Evolutionary conservation across 2,329 filamentous ascomycete species (phyloP).

Genomic region (Fusarium sp.): DNA sequence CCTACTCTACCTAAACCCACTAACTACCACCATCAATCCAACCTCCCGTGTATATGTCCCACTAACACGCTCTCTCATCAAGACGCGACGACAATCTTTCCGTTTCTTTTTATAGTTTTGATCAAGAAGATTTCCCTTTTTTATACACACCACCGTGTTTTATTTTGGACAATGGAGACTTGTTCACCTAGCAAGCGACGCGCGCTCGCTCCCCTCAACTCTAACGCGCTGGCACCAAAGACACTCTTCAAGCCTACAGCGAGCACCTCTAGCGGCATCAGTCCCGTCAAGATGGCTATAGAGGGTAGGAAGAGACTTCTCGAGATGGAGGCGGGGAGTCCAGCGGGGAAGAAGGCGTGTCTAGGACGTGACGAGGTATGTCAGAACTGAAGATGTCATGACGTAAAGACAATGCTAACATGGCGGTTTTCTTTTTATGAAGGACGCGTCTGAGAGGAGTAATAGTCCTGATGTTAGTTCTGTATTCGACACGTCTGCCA

Average conservation of each 20-base stretch:
- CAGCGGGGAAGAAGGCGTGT: constrained; percentile 48
- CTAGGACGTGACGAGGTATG: constrained; percentile 46
- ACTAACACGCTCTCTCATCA: constrained; percentile 23
- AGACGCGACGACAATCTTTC: constrained; percentile 11
- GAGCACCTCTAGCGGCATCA: constrained; percentile 18
- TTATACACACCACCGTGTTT: not conserved
- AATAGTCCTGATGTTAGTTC: constrained; percentile 58
- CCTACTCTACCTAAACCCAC: constrained; percentile 10
- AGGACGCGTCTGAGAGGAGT: constrained; percentile 46
- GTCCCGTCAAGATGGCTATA: constrained; percentile 37
- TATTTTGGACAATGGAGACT: constrained; percentile 34
- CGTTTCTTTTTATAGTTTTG: constrained; percentile 1
- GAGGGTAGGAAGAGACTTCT: constrained; percentile 45
- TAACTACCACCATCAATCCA: constrained; percentile 9
- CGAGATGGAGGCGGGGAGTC: constrained; percentile 36
- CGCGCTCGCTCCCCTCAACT: constrained; percentile 59
- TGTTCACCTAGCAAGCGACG: constrained; percentile 58
- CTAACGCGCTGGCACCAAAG: constrained; percentile 54
- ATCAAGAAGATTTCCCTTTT: not conserved
- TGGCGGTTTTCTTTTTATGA: not conserved
- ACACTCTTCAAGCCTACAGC: constrained; percentile 28
- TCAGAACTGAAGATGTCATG: not conserved
- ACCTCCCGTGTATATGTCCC: not conserved
- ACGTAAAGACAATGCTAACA: not conserved
- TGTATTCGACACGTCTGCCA: constrained; percentile 60